Evolutionary conservation across 768 basidiomycete species (phyloP), one percentile per base, ranked within the genome.

Genomic region (Pulveroboletus ravenelii): DNA sequence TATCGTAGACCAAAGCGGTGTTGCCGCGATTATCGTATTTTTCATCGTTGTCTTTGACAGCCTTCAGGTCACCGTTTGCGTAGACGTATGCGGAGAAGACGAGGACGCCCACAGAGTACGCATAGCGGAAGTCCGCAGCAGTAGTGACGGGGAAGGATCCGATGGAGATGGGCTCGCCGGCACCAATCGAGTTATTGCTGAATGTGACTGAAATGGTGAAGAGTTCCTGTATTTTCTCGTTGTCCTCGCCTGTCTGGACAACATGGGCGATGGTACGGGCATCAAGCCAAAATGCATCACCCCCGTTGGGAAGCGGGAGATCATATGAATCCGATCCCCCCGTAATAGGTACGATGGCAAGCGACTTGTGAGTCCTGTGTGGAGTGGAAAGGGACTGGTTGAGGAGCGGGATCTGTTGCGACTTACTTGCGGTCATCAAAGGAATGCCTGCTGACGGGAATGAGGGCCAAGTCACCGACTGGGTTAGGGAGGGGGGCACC

Each of bases 81-180:
- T 89, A 86, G 5, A 95, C 91, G 47, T 81, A 75, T 31, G 89
- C 90, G 0, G 91, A 88, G 73, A 99, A 97, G 6, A 91, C 82
- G 34, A 99, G 78, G 41, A 77, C 59, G 14, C 80, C 80, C 5
- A 78, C 71, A n/a, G 69, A 62, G 25, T 72, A 56, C 27, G 77
- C 77, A 63, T 80, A 87, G 46, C 78, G 80, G 72, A 91, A 92
- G 71, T 89, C 89, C 40, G 78, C 69, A 1, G 80, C 80, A 29
- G 79, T 77, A 48, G 79, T 78, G 39, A 84, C 81, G 9, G 88
- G 88, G 63, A 90, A 78, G 34, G 74, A 78, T 42, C 83, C 87
- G 40, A 88, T 72, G 3, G 80, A 63, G 30, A 54, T 53, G n/a
- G 72, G 51, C 41, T 76, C 67, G 23, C 74, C 61, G 27, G 68